Percentiles rank a stretch among this genome's conserved stretches.
Evolutionary conservation across 2,329 filamentous ascomycete genomes (phyloP).

Genomic region (Scedosporium minutisporum): DNA sequence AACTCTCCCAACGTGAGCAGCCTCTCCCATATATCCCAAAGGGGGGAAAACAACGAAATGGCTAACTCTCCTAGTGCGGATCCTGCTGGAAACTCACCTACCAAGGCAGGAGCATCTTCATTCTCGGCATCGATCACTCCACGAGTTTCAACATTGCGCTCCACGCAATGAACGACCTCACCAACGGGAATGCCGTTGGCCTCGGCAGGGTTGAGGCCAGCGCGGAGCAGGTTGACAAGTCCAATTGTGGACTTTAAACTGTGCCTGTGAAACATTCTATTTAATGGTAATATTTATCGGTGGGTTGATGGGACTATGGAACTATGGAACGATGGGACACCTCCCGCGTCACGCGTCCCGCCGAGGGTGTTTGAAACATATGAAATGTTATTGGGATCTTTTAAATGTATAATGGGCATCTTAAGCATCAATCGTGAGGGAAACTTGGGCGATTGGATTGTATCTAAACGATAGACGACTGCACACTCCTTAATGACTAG

Average conservation of each 20-base stretch:
- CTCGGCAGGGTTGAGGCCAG: conserved; percentile 44
- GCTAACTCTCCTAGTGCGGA: conserved; percentile 37
- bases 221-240: conserved; percentile 31
- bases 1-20: conserved; percentile 34
- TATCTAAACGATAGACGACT: background rate
- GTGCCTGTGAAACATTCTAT: background rate
- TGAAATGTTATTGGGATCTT: background rate
- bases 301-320: background rate
- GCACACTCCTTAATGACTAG: background rate
- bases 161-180: conserved; percentile 45
- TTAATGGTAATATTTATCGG: background rate
- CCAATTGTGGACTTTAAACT: conserved; percentile 32
- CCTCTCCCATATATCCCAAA: background rate
- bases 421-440: background rate
- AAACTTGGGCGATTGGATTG: background rate
- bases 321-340: no score
- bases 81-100: conserved; percentile 48
- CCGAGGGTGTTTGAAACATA: background rate
- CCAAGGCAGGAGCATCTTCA: conserved; percentile 38
- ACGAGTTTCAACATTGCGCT: conserved; percentile 48
- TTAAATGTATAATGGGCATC: background rate
- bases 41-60: background rate
- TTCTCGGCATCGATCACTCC: conserved; percentile 47
- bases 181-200: conserved; percentile 35
- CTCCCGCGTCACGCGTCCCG: background rate